A percentile compares a stretch with the other conserved stretches of the same genome.
phyloP scores from a whole-genome alignment of 768 basidiomycete genomes.

The Kwoniella sp. region DNA sequence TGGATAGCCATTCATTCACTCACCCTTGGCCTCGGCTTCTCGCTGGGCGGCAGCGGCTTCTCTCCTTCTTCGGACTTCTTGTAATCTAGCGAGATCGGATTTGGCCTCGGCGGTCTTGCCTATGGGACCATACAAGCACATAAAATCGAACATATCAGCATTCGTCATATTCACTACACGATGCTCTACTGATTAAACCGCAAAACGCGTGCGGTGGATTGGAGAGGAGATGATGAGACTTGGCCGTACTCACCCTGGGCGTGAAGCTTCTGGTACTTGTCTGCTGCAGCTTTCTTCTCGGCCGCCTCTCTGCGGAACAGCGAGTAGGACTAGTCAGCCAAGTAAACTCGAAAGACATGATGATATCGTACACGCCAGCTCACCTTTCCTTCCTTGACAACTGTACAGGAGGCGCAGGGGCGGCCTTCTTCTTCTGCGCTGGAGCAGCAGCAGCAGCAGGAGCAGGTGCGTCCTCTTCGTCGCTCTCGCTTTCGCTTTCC shows the following conservation, averaged over 20 bases:
- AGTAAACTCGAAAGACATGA: conserved; percentile 42
- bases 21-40: conserved; percentile 85
- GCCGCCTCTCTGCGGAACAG: conserved; percentile 71
- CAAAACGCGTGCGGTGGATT: too few relatives aligned
- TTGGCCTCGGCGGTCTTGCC: conserved; percentile 93
- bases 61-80: conserved; percentile 78
- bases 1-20: conserved; percentile 27
- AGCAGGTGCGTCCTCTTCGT: conserved; percentile 28
- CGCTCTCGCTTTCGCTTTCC: conserved; percentile 20
- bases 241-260: conserved; percentile 47
- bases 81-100: conserved; percentile 79
- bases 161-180: too few relatives aligned
- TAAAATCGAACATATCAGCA: neutral
- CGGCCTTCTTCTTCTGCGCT: conserved; percentile 34
- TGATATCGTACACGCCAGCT: conserved; percentile 13
- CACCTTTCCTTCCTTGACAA: conserved; percentile 54
- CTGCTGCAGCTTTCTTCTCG: conserved; percentile 86
- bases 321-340: conserved; percentile 59
- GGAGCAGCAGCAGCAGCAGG: conserved; percentile 18
- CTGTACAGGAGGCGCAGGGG: conserved; percentile 27
- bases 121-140: too few relatives aligned
- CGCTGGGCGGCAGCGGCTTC: conserved; percentile 85
- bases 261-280: conserved; percentile 82
- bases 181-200: too few relatives aligned
- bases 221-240: neutral